Evolutionary conservation across 768 basidiomycete genomes (phyloP).

Genomic region (Rhodotorula paludigena): DNA sequence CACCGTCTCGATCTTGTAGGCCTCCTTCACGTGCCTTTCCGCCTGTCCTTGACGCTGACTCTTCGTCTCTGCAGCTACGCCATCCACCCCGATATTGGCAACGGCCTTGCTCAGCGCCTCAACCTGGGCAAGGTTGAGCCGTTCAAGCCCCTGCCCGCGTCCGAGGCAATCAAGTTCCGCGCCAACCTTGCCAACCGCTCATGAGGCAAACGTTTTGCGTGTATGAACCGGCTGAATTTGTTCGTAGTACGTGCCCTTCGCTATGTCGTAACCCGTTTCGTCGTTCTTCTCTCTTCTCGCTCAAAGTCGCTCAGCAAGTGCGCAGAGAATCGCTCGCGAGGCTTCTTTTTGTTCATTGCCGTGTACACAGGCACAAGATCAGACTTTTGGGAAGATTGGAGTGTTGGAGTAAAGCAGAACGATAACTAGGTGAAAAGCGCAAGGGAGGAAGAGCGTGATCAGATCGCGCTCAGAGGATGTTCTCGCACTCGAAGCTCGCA

Average conservation of each 20-base stretch:
- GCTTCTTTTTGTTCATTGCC: too few species aligned
- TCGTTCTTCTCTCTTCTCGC: too few species aligned
- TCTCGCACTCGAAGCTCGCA: conserved; percentile 26
- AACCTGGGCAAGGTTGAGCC: conserved; percentile 47
- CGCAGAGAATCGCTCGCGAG: too few species aligned
- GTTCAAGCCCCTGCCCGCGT: conserved; percentile 28
- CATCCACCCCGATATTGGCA: conserved; percentile 67
- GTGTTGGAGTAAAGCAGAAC: too few species aligned
- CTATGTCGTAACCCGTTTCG: too few species aligned
- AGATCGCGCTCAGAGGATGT: neutral
- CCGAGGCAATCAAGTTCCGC: conserved; percentile 28
- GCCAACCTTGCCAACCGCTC: conserved; percentile 19
- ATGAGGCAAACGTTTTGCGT: neutral
- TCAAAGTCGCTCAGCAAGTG: too few species aligned
- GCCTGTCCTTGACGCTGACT: neutral
- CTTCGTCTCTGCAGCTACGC: conserved; percentile 38
- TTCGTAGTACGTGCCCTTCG: too few species aligned
- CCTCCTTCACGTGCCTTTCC: neutral
- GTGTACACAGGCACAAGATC: too few species aligned
- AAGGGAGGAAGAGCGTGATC: neutral
- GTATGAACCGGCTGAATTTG: too few species aligned
- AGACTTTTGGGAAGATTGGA: too few species aligned
- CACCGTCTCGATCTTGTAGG: conserved; percentile 55
- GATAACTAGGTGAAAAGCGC: too few species aligned
- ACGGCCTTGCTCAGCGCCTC: conserved; percentile 72